phyloP scores from a whole-genome alignment of 331 rosid species.

The Prunus yedoensis region DNA sequence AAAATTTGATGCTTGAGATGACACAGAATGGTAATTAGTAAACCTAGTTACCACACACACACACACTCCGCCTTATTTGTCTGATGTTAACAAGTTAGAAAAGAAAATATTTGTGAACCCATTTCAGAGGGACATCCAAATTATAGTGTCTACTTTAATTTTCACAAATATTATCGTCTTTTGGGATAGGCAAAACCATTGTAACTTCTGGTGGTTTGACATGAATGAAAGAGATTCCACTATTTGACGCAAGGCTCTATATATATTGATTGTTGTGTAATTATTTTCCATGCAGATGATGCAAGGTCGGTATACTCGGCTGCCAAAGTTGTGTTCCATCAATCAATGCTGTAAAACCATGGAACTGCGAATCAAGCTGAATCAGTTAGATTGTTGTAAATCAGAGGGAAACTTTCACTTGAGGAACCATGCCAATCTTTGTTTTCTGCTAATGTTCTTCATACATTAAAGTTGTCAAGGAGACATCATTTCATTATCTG shows the following conservation, averaged over 20 bases:
- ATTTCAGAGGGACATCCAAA: neutral
- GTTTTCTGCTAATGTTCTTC: neutral
- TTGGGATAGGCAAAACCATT: neutral
- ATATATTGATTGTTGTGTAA: neutral
- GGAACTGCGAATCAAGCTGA: neutral
- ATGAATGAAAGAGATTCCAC: neutral
- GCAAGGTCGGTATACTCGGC: conserved; percentile 50
- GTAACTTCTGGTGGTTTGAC: neutral
- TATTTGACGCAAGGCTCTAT: neutral
- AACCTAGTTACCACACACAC: neutral
- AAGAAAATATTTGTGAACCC: neutral
- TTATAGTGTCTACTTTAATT: neutral
- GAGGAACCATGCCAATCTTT: neutral
- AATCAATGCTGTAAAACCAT: conserved; percentile 34
- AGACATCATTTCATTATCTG: too few species aligned
- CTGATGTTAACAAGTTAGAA: neutral
- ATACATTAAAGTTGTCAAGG: too few species aligned
- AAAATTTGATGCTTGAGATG: neutral
- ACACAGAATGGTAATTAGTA: neutral
- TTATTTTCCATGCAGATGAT: conserved; percentile 54
- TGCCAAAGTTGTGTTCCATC: conserved; percentile 59
- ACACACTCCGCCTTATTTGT: neutral
- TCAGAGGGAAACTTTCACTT: neutral
- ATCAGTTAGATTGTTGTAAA: neutral
- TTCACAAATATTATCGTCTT: neutral